Base-by-base conservation (phyloP, 2,329 filamentous ascomycete species). In the Colletotrichum sp. region DNA sequence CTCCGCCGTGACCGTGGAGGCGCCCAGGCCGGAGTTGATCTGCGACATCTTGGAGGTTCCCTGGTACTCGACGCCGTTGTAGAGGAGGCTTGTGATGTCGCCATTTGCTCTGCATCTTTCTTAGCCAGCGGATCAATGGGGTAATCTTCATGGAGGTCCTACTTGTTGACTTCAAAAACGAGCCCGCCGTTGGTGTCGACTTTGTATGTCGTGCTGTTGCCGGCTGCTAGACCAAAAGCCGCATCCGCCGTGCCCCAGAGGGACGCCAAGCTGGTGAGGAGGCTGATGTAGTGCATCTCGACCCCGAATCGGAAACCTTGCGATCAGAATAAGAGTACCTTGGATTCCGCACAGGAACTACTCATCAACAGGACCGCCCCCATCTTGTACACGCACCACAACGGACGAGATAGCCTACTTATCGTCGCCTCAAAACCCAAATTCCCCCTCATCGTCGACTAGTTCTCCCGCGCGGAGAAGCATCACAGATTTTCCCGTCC, bases 21-120 rank as follows among this genome's bases (percentile, higher is more conserved):
- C 71, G 5, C 79, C 80, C 3, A 91, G 83, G 3, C 89, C 89
- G 18, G 88, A 90, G 24, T 84, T 85, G 62, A 91, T 90, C 49
- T 90, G 89, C 6, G 88, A 88, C 12, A 83, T 85, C 44, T 85
- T 86, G 62, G 80, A 80, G 1, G 82, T 77, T 32, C 87, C 88
- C 79, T 90, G 89, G 16, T 89, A 84, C 73, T 91, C 86, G 16
- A 86, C 83, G 55, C 86, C 86, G 36, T 87, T 86, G 78, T 86
- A 90, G 65, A 88, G 87, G 80, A 94, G 90, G 1, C 91, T 93
- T 12, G 88, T 92, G 81, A 94, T 91, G 78, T 93, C 92, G 79
- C 92, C 93, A 79, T 85, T 92, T 13, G 85, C 85, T 57, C 87
- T 85, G 77, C 83, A 87, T 57, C 86, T 2, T 86, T 18, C 4